These are phyloP conservation scores for Nothopassalora personata DNA, from an alignment of 2,329 filamentous ascomycete species.

Conservation along the genomic window DNA sequence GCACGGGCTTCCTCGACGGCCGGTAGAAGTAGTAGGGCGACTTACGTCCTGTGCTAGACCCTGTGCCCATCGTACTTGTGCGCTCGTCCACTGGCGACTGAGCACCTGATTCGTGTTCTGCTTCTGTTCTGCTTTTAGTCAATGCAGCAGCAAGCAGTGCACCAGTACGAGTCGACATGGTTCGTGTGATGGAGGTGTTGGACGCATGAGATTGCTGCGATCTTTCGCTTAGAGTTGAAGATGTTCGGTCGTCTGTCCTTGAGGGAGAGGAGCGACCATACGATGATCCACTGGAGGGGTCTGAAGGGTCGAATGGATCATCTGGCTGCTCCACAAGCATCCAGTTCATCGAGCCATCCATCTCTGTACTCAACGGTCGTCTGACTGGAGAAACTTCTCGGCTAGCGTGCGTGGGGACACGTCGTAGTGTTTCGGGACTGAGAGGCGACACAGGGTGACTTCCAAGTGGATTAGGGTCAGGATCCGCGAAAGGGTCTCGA, in stretches of 20 bases:
- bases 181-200: constrained; percentile 39
- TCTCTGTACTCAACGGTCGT: constrained; percentile 17
- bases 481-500: constrained; percentile 39
- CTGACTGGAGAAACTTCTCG: constrained; percentile 11
- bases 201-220: constrained; percentile 44
- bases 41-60: constrained; percentile 31
- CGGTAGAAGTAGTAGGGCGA: constrained; percentile 24
- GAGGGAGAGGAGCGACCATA: constrained; percentile 43
- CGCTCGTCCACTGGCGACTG: constrained; percentile 17
- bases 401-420: constrained; percentile 23
- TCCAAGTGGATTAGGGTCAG: constrained; percentile 34
- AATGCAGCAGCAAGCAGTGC: constrained; percentile 34
- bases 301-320: constrained; percentile 13
- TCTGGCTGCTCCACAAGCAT: constrained; percentile 17
- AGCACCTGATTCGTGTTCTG: constrained; percentile 2
- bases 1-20: constrained; percentile 11
- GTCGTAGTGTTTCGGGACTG: constrained; percentile 21
- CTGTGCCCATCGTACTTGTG: constrained; percentile 28
- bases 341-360: constrained; percentile 27
- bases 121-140: constrained; percentile 8
- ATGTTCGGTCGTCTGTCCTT: constrained; percentile 52
- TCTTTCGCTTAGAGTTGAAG: constrained; percentile 51
- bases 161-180: constrained; percentile 41
- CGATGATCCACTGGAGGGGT: constrained; percentile 11
- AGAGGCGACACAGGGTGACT: constrained; percentile 26